phyloP scores from a whole-genome alignment of 257 asterid genomes.

The Gentiana straminea region DNA sequence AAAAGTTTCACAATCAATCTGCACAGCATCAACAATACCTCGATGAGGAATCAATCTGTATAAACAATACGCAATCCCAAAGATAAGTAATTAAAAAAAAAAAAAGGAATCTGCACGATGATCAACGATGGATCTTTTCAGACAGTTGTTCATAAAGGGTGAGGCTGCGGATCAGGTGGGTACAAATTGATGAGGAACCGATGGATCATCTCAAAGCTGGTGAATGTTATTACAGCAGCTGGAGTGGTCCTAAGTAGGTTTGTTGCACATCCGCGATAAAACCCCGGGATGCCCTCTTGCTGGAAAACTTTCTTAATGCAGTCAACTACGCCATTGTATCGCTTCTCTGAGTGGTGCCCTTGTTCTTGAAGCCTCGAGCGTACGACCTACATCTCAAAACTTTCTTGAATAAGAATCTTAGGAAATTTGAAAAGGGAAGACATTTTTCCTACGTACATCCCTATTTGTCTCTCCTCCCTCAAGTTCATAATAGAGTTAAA shows the following conservation, averaged over 20 bases:
- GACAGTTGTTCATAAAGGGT: constrained; percentile 28
- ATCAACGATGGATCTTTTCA: no score
- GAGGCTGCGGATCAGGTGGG: constrained; percentile 68
- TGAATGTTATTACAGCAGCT: constrained; percentile 91
- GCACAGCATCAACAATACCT: constrained; percentile 2
- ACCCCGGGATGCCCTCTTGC: constrained; percentile 73
- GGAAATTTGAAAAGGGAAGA: background rate
- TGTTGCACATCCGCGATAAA: constrained; percentile 92
- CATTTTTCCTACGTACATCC: background rate
- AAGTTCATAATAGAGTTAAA: background rate
- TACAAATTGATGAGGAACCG: constrained; percentile 57
- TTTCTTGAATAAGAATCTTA: background rate
- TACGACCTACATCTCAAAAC: constrained; percentile 50
- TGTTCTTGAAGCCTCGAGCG: constrained; percentile 98
- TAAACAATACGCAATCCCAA: background rate
- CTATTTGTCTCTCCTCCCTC: no score
- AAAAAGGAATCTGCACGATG: no score
- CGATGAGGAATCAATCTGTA: background rate
- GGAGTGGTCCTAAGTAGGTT: constrained; percentile 91
- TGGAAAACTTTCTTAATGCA: constrained; percentile 67
- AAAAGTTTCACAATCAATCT: background rate
- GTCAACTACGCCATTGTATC: constrained; percentile 73
- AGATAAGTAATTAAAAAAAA: no score
- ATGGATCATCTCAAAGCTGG: constrained; percentile 98
- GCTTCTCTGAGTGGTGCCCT: constrained; percentile 88